Percentiles rank a stretch among this genome's conserved stretches.
phyloP scores from a whole-genome alignment of 306 rosid genomes.

The Castanea crenata region DNA sequence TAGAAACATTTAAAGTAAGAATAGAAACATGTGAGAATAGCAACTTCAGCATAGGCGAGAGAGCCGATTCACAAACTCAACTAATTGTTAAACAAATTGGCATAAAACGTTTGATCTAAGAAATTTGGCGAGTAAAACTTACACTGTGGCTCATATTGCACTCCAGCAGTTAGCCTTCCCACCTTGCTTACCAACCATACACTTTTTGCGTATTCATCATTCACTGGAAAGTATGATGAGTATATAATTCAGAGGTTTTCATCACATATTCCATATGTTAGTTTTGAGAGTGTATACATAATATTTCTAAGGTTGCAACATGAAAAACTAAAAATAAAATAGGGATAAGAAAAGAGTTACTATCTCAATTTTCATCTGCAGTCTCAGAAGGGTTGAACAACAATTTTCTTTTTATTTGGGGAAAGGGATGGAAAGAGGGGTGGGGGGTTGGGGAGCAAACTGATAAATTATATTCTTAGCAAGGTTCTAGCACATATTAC shows the following conservation, averaged over 20 bases:
- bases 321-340: constrained; percentile 9
- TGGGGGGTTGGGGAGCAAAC: not conserved
- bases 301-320: not conserved
- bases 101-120: not conserved
- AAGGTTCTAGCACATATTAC: not conserved
- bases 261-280: constrained; percentile 5
- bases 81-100: not conserved
- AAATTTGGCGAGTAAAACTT: constrained; percentile 30
- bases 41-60: not conserved
- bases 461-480: not conserved
- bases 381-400: not conserved
- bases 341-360: not conserved
- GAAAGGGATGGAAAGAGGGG: not conserved
- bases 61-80: not conserved
- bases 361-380: constrained; percentile 9
- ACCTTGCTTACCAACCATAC: constrained; percentile 89
- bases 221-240: constrained; percentile 44
- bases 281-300: not conserved
- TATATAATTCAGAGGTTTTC: constrained; percentile 21
- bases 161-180: constrained; percentile 88
- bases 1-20: no score
- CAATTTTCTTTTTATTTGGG: not conserved
- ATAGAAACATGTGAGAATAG: no score
- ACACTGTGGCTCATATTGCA: constrained; percentile 90
- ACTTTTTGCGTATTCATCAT: constrained; percentile 64